Evolutionary conservation across 1,284 basidiomycete species (phyloP).

Genomic region (Rhodotorula sp.): DNA sequence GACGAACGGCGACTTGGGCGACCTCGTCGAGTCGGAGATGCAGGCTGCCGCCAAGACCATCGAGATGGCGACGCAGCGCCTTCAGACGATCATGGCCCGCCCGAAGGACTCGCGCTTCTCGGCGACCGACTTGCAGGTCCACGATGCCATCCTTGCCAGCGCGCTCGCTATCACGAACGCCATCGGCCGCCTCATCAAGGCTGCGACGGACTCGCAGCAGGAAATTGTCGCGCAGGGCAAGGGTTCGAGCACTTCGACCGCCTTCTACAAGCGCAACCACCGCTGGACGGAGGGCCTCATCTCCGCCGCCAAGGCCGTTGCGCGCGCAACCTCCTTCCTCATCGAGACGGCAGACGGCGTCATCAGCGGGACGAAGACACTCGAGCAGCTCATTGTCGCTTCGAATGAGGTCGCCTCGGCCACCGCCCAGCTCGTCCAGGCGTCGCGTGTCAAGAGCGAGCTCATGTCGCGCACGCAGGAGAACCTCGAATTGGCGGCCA

Average conservation of each 20-base stretch:
- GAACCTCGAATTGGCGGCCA: constrained; percentile 89
- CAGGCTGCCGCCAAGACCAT: constrained; percentile 87
- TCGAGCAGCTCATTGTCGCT: constrained; percentile 98
- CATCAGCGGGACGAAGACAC: constrained; percentile 79
- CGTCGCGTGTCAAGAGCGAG: constrained; percentile 96
- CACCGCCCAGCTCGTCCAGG: constrained; percentile 96
- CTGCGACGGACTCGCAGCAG: constrained; percentile 94
- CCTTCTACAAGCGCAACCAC: constrained; percentile 99
- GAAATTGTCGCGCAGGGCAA: constrained; percentile 96
- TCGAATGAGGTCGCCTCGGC: constrained; percentile 97
- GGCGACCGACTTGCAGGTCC: constrained; percentile 90
- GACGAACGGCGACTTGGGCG: constrained; percentile 89
- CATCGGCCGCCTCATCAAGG: constrained; percentile 89
- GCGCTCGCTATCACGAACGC: constrained; percentile 93
- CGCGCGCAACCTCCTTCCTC: constrained; percentile 92
- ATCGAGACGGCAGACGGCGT: constrained; percentile 99
- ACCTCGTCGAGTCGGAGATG: constrained; percentile 97
- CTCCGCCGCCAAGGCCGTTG: constrained; percentile 95
- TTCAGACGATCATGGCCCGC: constrained; percentile 85
- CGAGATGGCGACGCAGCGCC: constrained; percentile 82
- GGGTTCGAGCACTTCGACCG: constrained; percentile 81
- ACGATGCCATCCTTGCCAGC: constrained; percentile 93
- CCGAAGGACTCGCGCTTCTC: constrained; percentile 82
- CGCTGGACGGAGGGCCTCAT: constrained; percentile 99
- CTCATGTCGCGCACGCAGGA: constrained; percentile 99